A percentile compares a stretch with the other conserved stretches of the same genome.
phyloP scores from a whole-genome alignment of 805 yeast species.

The Candida nemodendra region DNA sequence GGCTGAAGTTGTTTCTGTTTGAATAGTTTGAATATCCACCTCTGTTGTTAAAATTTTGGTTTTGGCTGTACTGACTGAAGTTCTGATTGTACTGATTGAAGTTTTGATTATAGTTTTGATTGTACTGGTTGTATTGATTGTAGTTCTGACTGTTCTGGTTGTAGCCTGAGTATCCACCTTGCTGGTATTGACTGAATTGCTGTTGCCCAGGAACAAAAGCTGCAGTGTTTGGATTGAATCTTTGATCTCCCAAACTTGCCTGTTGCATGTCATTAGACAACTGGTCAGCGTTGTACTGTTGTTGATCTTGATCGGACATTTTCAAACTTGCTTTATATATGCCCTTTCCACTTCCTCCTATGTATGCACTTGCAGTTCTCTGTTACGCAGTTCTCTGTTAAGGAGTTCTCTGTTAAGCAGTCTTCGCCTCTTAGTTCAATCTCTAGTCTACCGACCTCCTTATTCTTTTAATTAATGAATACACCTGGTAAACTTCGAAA shows the following conservation, averaged over 20 bases:
- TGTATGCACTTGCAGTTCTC: too few relatives aligned
- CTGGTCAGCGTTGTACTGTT: conserved; percentile 41
- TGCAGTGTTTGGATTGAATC: conserved; percentile 49
- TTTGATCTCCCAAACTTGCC: conserved; percentile 38
- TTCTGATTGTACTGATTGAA: conserved; percentile 8
- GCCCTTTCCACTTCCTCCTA: too few relatives aligned
- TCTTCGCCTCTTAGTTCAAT: too few relatives aligned
- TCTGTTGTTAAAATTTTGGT: conserved; percentile 26
- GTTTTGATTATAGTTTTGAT: conserved; percentile 22
- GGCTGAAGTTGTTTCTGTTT: conserved; percentile 18
- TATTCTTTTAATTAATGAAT: too few relatives aligned
- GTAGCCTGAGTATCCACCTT: conserved; percentile 16
- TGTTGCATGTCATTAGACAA: conserved; percentile 45
- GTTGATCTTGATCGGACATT: conserved; percentile 32
- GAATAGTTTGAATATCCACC: conserved; percentile 28
- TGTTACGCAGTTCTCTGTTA: too few relatives aligned
- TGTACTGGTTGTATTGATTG: conserved; percentile 29
- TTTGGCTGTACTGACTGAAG: conserved; percentile 19
- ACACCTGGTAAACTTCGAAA: too few relatives aligned
- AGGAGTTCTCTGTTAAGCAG: too few relatives aligned
- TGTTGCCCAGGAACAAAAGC: conserved; percentile 43
- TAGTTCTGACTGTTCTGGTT: conserved; percentile 4
- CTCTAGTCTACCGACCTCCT: too few relatives aligned
- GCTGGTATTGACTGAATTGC: conserved; percentile 23
- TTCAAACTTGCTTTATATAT: conserved; percentile 1